Conservation (phyloP, 1,284 basidiomycete genomes). For the Trichosporon inkin region DNA sequence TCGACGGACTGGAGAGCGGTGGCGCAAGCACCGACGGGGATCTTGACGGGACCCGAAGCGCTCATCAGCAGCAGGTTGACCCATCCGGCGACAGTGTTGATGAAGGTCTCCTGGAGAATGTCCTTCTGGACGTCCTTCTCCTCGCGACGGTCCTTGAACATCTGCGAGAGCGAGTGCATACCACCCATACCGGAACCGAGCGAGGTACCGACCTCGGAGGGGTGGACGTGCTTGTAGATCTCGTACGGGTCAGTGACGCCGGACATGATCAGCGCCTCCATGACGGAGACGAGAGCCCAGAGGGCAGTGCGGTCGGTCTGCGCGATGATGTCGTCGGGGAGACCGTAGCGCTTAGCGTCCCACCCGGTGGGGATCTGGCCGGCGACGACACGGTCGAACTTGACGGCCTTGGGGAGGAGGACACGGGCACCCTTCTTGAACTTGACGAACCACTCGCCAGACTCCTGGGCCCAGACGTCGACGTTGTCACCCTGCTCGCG, state of each 20-base stretch:
- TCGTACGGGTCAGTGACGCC: constrained; percentile 98
- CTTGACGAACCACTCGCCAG: constrained; percentile 93
- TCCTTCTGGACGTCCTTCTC: constrained; percentile 98
- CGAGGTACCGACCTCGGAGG: constrained; percentile 87
- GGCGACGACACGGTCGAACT: constrained; percentile 88
- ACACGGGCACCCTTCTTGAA: constrained; percentile 97
- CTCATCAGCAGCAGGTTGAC: constrained; percentile 90
- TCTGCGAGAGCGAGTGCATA: constrained; percentile 77
- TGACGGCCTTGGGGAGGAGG: constrained; percentile 90
- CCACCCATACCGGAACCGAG: constrained; percentile 98
- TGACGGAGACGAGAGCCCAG: constrained; percentile 91
- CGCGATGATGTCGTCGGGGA: constrained; percentile 93
- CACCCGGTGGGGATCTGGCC: constrained; percentile 97
- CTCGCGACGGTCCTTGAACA: constrained; percentile 98
- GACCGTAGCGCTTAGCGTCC: constrained; percentile 92
- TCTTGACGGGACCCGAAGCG: constrained; percentile 94
- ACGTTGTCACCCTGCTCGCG: constrained; percentile 94
- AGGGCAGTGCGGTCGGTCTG: constrained; percentile 86
- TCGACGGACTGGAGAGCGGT: constrained; percentile 96
- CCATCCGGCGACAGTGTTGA: constrained; percentile 98
- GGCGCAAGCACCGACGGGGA: constrained; percentile 96
- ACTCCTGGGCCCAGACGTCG: constrained; percentile 85
- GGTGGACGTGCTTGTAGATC: constrained; percentile 92
- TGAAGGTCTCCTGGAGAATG: constrained; percentile 97
- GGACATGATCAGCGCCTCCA: constrained; percentile 93